A percentile compares a stretch with the other conserved stretches of the same genome.
Conservation (phyloP, 2,329 filamentous ascomycete species). For the Dothistroma septosporum region DNA sequence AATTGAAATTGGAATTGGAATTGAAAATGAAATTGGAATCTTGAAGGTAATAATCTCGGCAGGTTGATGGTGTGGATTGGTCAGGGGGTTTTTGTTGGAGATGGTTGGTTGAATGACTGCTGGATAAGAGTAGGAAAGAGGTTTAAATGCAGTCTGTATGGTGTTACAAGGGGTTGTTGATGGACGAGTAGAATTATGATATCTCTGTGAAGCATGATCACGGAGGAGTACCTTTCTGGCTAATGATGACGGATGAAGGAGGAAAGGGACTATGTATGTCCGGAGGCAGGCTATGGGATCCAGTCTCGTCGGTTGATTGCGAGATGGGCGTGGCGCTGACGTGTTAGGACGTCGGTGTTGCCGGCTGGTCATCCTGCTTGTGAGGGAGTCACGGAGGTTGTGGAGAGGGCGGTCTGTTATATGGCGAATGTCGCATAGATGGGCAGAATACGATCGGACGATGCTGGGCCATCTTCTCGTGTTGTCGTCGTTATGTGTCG, state of each 20-base stretch:
- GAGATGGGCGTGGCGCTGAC: conserved; percentile 41
- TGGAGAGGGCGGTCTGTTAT: conserved; percentile 42
- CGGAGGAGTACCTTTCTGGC: conserved; percentile 43
- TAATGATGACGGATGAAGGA: conserved; percentile 35
- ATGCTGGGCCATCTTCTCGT: too few species aligned
- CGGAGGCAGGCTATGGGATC: conserved; percentile 48
- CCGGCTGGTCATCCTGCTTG: conserved; percentile 41
- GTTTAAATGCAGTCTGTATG: conserved; percentile 30
- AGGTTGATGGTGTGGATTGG: too few species aligned
- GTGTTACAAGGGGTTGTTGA: conserved; percentile 30
- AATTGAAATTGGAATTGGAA: too few species aligned
- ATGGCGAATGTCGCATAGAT: conserved; percentile 12
- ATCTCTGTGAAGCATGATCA: conserved; percentile 39
- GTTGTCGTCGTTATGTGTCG: too few species aligned
- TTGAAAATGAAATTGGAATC: too few species aligned
- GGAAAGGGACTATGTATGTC: conserved; percentile 39
- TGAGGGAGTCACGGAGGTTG: conserved; percentile 35
- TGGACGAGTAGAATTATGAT: conserved; percentile 33
- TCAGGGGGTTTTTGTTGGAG: too few species aligned
- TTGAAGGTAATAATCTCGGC: too few species aligned
- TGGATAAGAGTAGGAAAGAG: conserved; percentile 30
- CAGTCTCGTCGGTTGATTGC: conserved; percentile 44
- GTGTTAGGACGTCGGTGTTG: conserved; percentile 43
- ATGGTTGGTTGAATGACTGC: conserved; percentile 50
- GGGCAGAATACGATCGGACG: not conserved